phyloP scores from a whole-genome alignment of 164 flowering plant species.

The Liquidambar formosana region DNA sequence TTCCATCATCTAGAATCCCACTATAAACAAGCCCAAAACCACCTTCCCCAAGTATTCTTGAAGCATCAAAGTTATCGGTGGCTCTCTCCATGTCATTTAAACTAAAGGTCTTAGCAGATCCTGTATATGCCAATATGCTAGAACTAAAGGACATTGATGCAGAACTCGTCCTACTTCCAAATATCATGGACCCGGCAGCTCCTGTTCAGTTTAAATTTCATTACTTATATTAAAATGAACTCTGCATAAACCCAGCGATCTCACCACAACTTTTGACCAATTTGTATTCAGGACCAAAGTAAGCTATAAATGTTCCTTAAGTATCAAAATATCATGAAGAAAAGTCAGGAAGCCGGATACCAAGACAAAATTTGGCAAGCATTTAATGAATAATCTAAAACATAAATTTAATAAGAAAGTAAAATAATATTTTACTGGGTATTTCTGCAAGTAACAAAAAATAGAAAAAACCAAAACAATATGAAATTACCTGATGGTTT shows the following conservation, averaged over 20 bases:
- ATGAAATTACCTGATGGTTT: constrained; percentile 39
- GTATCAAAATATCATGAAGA: neutral
- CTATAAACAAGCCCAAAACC: constrained; percentile 75
- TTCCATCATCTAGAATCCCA: constrained; percentile 58
- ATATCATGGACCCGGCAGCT: constrained; percentile 15
- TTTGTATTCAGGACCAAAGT: neutral
- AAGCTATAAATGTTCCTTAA: neutral
- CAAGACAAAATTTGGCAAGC: neutral
- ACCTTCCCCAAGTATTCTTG: constrained; percentile 67
- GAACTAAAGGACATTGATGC: constrained; percentile 41
- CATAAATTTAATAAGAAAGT: too few relatives aligned
- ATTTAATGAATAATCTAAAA: neutral
- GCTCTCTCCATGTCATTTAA: constrained; percentile 51
- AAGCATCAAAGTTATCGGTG: constrained; percentile 44
- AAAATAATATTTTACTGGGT: too few relatives aligned
- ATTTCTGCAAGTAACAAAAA: too few relatives aligned
- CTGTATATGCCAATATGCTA: constrained; percentile 35
- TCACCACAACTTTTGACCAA: too few relatives aligned
- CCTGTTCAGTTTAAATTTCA: constrained; percentile 22
- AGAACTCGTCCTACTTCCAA: constrained; percentile 34
- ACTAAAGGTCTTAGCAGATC: constrained; percentile 48
- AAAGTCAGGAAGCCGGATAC: neutral
- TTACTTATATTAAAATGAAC: neutral
- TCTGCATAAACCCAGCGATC: neutral
- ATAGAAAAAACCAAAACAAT: too few relatives aligned